These are phyloP conservation scores for Paracamarosporium sp. DNA, from an alignment of 2,329 filamentous ascomycete genomes.

Conservation along the genomic window DNA sequence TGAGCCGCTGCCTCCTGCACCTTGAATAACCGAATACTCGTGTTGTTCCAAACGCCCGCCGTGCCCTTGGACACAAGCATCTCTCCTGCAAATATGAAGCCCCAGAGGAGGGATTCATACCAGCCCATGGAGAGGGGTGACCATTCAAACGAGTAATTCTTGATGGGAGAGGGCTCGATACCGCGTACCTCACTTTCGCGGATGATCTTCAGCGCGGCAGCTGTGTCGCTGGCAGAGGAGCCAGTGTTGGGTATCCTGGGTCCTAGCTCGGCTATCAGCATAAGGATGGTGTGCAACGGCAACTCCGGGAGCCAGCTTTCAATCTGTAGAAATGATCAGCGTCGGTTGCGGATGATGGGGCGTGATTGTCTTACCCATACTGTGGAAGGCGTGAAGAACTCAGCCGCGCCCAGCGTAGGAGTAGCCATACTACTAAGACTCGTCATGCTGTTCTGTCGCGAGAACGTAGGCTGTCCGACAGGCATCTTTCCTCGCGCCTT, in stretches of 20 bases:
- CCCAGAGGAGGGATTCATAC: conserved; percentile 96
- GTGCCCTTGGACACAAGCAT: conserved; percentile 87
- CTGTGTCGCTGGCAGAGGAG: conserved; percentile 45
- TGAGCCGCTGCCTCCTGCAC: conserved; percentile 84
- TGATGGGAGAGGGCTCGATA: conserved; percentile 75
- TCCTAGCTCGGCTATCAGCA: conserved; percentile 70
- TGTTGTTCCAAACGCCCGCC: conserved; percentile 93
- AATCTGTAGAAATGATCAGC: conserved; percentile 62
- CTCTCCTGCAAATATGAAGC: conserved; percentile 88
- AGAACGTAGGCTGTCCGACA: conserved; percentile 80
- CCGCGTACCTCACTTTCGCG: conserved; percentile 69
- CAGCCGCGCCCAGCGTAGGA: conserved; percentile 62
- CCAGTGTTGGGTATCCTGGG: conserved; percentile 59
- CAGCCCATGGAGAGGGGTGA: conserved; percentile 87
- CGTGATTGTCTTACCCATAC: conserved; percentile 65
- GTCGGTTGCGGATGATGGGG: background rate
- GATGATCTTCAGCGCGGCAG: conserved; percentile 56
- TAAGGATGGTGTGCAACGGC: conserved; percentile 84
- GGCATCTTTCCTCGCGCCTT: conserved; percentile 97
- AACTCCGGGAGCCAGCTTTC: conserved; percentile 93
- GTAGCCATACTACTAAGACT: conserved; percentile 74
- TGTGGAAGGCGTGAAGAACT: conserved; percentile 77
- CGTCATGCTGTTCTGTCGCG: conserved; percentile 86
- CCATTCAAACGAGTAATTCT: conserved; percentile 94
- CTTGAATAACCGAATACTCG: conserved; percentile 83